phyloP scores from a whole-genome alignment of 352 stramenopile species.

The Phytophthora parvispora region DNA sequence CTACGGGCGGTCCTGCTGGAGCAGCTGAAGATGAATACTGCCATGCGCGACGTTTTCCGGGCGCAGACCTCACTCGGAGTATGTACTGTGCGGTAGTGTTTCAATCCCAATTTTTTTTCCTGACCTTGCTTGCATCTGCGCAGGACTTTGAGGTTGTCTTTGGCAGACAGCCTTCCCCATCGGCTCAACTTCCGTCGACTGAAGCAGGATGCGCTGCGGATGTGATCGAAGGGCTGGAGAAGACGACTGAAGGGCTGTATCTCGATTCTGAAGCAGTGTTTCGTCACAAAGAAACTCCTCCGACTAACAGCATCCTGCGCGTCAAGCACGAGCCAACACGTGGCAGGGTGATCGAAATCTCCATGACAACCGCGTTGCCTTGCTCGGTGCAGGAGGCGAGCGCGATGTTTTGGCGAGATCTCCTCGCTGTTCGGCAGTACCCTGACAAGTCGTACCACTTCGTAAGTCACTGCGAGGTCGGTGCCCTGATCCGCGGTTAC shows the following conservation, averaged over 20 bases:
- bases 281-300: not conserved
- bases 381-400: slow-evolving; percentile 27
- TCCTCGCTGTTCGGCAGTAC: slow-evolving; percentile 14
- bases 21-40: slow-evolving; percentile 19
- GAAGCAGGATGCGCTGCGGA: not conserved
- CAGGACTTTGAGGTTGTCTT: slow-evolving; percentile 14
- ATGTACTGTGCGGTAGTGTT: not conserved
- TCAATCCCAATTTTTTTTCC: not conserved
- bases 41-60: slow-evolving; percentile 18
- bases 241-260: slow-evolving; percentile 24
- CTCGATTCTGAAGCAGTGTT: slow-evolving; percentile 27
- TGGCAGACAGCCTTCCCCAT: not conserved
- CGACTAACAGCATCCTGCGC: not conserved
- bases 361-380: not conserved
- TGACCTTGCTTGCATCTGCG: not conserved
- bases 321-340: not conserved
- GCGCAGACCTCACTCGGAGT: slow-evolving; percentile 19
- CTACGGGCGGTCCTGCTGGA: slow-evolving; percentile 18
- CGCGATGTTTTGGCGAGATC: slow-evolving; percentile 26
- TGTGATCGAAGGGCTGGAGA: slow-evolving; percentile 31
- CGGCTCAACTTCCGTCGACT: not conserved
- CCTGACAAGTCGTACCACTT: slow-evolving; percentile 37
- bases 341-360: slow-evolving; percentile 25
- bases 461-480: slow-evolving; percentile 12
- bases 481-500: not conserved